Evolutionary conservation across 2,329 filamentous ascomycete species (phyloP).

Genomic region (Penicillium sp.): DNA sequence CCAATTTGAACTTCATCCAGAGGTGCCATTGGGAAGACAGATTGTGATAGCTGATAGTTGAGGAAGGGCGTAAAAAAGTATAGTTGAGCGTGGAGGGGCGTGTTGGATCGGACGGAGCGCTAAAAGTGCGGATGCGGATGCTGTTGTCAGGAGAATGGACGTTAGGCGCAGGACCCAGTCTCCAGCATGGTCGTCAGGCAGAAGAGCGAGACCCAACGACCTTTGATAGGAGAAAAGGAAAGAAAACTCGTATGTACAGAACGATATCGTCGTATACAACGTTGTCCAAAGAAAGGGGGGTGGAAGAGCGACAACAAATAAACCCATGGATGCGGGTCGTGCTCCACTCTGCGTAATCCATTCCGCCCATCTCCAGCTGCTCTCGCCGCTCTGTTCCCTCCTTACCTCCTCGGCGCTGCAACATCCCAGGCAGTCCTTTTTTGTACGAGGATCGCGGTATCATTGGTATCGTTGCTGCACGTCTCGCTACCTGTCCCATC

Average conservation of each 20-base stretch:
- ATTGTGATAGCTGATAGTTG: conserved; percentile 2
- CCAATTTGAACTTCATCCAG: conserved; percentile 65
- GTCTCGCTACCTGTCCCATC: not conserved
- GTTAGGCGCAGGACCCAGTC: too few relatives aligned
- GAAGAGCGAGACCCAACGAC: too few relatives aligned
- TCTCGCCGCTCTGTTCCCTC: conserved; percentile 1
- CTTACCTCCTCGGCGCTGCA: conserved; percentile 6
- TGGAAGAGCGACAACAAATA: conserved; percentile 21
- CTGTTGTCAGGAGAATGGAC: too few relatives aligned
- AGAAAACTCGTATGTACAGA: too few relatives aligned
- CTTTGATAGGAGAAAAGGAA: too few relatives aligned
- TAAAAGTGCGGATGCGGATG: too few relatives aligned
- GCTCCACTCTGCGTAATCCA: conserved; percentile 22
- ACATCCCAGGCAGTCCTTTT: conserved; percentile 3
- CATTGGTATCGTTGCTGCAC: not conserved
- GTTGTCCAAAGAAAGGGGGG: conserved; percentile 10
- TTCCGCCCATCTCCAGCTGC: conserved; percentile 3
- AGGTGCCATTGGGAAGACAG: conserved; percentile 32
- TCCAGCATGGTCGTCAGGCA: too few relatives aligned
- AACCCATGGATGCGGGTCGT: conserved; percentile 11
- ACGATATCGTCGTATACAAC: too few relatives aligned
- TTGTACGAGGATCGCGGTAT: not conserved
- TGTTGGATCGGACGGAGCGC: too few relatives aligned
- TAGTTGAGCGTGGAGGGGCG: conserved; percentile 3
- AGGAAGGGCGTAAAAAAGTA: not conserved